phyloP scores from a whole-genome alignment of 441 rosid species.

The Gossypium trilobum region DNA sequence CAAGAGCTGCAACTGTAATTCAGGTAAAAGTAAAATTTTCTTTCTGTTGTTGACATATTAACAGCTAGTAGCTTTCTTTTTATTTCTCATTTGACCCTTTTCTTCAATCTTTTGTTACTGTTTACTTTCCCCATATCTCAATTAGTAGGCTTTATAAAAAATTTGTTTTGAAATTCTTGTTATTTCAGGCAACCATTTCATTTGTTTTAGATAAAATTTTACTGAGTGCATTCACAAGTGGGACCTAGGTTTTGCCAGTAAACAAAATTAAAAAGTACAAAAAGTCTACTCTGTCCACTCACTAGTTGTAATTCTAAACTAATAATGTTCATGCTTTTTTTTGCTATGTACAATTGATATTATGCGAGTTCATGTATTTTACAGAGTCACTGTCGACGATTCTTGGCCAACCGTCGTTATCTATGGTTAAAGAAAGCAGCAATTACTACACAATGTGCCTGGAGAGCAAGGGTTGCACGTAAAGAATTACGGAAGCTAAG shows the following conservation, averaged over 20 bases:
- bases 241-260: background rate
- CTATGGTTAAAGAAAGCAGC: constrained; percentile 53
- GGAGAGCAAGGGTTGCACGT: constrained; percentile 72
- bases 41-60: constrained; percentile 5
- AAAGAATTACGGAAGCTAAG: constrained; percentile 61
- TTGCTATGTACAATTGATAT: constrained; percentile 1
- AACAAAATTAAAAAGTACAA: background rate
- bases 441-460: constrained; percentile 53
- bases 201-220: constrained; percentile 1
- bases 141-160: background rate
- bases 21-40: constrained; percentile 45
- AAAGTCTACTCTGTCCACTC: background rate
- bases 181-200: background rate
- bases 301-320: background rate
- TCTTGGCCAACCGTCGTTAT: constrained; percentile 38
- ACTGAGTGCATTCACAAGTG: background rate
- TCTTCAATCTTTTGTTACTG: background rate
- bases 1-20: constrained; percentile 51
- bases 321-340: constrained; percentile 6
- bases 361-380: constrained; percentile 15
- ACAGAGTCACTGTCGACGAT: constrained; percentile 62
- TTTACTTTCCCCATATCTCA: background rate
- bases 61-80: constrained; percentile 6
- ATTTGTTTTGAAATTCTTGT: background rate
- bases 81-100: background rate